These are phyloP conservation scores for Erythrobasidium hasegawianum DNA, from an alignment of 1,284 basidiomycete genomes.

Conservation along the genomic window DNA sequence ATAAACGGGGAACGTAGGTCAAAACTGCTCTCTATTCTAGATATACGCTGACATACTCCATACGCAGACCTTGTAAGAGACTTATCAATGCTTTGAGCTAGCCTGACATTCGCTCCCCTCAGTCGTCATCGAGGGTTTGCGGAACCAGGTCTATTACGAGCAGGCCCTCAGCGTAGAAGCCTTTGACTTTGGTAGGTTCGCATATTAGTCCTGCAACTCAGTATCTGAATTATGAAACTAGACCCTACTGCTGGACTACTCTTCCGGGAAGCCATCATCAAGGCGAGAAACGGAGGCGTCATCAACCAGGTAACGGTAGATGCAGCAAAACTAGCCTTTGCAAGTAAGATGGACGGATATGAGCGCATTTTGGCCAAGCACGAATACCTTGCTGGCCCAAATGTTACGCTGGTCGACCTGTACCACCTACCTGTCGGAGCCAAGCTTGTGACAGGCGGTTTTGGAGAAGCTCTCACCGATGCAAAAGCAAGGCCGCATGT, in stretches of 20 bases:
- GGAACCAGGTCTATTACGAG: slow-evolving; percentile 22
- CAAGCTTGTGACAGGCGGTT: slow-evolving; percentile 25
- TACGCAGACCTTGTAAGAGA: slow-evolving; percentile 15
- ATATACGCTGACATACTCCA: neutral
- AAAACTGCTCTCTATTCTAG: neutral
- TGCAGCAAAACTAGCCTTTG: slow-evolving; percentile 2
- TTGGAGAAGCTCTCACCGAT: slow-evolving; percentile 23
- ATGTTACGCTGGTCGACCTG: slow-evolving; percentile 22
- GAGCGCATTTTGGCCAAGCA: slow-evolving; percentile 13
- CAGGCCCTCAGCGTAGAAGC: slow-evolving; percentile 29
- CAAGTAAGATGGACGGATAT: slow-evolving; percentile 25
- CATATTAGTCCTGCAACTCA: neutral
- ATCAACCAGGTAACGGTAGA: slow-evolving; percentile 8
- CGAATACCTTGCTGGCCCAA: slow-evolving; percentile 22
- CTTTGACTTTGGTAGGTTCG: slow-evolving; percentile 15
- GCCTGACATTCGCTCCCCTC: too few species aligned
- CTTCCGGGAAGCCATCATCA: slow-evolving; percentile 25
- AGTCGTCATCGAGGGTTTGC: slow-evolving; percentile 20
- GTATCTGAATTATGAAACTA: neutral
- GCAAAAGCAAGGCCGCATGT: slow-evolving; percentile 23
- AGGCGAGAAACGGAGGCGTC: slow-evolving; percentile 8
- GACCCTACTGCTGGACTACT: slow-evolving; percentile 14
- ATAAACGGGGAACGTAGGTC: slow-evolving; percentile 24
- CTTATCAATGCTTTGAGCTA: too few species aligned
- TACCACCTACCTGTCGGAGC: slow-evolving; percentile 28